A percentile compares a stretch with the other conserved stretches of the same genome.
Conservation (phyloP, 202 grass and related monocot species). For the Miscanthus sacchariflorus region DNA sequence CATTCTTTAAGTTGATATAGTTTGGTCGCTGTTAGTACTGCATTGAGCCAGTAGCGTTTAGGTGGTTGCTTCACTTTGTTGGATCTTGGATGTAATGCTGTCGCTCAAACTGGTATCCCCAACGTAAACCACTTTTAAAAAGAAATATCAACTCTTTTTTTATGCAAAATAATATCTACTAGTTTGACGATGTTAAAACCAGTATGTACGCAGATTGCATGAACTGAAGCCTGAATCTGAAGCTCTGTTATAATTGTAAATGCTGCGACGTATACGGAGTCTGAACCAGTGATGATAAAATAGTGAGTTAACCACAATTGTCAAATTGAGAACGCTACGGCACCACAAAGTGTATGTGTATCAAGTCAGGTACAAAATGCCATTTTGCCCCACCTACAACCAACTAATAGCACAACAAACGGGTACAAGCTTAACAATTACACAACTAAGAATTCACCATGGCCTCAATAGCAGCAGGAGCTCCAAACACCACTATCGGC, state of each 20-base stretch:
- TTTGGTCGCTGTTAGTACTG: background rate
- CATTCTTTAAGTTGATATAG: background rate
- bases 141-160: too few species aligned
- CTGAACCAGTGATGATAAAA: background rate
- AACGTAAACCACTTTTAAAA: too few species aligned
- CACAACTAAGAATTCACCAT: constrained; percentile 8
- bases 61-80: too few species aligned
- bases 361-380: background rate
- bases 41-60: too few species aligned
- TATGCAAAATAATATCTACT: too few species aligned
- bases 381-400: background rate
- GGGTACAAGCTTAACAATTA: constrained; percentile 8
- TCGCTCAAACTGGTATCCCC: too few species aligned
- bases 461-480: background rate
- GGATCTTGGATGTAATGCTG: too few species aligned
- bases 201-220: background rate
- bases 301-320: background rate
- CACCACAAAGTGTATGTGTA: background rate
- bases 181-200: background rate
- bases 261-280: background rate
- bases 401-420: background rate
- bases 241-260: background rate
- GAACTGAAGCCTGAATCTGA: background rate
- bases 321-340: background rate
- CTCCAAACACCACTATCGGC: background rate